phyloP scores from a whole-genome alignment of 768 basidiomycete genomes.

The Calocera cornea region DNA sequence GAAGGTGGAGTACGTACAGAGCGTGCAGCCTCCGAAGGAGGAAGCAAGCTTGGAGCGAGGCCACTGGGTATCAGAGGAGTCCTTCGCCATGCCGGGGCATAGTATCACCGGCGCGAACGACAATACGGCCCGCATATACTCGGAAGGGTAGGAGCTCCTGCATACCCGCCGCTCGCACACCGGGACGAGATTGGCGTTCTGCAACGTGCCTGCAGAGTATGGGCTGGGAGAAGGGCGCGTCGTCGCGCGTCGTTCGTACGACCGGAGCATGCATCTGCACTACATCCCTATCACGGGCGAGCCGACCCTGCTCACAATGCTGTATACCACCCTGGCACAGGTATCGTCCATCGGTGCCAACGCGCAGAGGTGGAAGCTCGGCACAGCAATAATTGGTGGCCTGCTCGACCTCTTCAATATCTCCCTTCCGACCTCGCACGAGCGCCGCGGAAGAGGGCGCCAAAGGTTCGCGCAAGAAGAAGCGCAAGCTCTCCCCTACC shows the following conservation, averaged over 20 bases:
- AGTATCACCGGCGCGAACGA: slow-evolving; percentile 76
- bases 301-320: slow-evolving; percentile 44
- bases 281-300: slow-evolving; percentile 24
- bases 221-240: slow-evolving; percentile 6
- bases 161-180: slow-evolving; percentile 39
- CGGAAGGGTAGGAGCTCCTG: slow-evolving; percentile 48
- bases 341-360: slow-evolving; percentile 57
- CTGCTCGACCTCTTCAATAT: slow-evolving; percentile 74
- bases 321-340: slow-evolving; percentile 73
- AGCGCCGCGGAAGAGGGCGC: slow-evolving; percentile 38
- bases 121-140: slow-evolving; percentile 57
- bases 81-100: slow-evolving; percentile 45
- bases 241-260: slow-evolving; percentile 47
- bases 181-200: slow-evolving; percentile 49
- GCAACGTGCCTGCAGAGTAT: slow-evolving; percentile 9
- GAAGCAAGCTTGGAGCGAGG: slow-evolving; percentile 71
- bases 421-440: slow-evolving; percentile 44
- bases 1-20: slow-evolving; percentile 85
- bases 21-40: slow-evolving; percentile 71
- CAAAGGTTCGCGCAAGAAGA: slow-evolving; percentile 27
- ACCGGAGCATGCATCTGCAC: slow-evolving; percentile 49
- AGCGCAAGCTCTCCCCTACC: slow-evolving; percentile 43
- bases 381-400: slow-evolving; percentile 80
- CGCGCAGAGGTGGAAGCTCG: slow-evolving; percentile 42
- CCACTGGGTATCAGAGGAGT: slow-evolving; percentile 84